phyloP scores from a whole-genome alignment of 805 yeast species.

The Wickerhamomyces strasburgensis region DNA sequence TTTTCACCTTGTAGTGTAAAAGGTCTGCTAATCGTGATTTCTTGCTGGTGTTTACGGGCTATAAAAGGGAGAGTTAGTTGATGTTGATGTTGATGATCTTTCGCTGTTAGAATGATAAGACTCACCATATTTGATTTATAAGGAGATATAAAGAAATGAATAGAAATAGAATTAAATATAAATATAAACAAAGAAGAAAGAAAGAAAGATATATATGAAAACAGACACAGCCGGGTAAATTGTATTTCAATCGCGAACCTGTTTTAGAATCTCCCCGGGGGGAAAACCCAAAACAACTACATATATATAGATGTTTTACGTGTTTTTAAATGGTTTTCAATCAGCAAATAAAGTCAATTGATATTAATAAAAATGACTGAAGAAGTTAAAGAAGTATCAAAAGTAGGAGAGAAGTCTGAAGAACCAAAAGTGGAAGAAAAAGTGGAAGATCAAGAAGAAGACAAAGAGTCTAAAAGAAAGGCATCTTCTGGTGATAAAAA shows the following conservation, averaged over 20 bases:
- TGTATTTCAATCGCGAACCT: neutral
- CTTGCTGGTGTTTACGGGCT: neutral
- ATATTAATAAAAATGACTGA: conserved; percentile 23
- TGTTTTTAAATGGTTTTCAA: no score
- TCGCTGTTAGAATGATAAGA: neutral
- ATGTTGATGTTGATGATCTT: neutral
- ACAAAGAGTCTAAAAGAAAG: conserved; percentile 24
- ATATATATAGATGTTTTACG: no score
- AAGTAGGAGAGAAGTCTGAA: conserved; percentile 4
- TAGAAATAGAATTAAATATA: no score
- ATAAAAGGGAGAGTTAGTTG: neutral
- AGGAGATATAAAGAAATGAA: no score
- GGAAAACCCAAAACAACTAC: neutral
- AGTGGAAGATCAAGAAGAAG: conserved; percentile 8
- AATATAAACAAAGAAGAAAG: no score
- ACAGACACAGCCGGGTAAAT: no score
- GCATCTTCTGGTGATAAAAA: conserved; percentile 27
- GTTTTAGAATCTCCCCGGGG: conserved; percentile 3
- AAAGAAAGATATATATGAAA: no score
- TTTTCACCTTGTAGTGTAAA: conserved; percentile 66
- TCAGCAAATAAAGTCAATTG: no score
- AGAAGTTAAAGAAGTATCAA: conserved; percentile 19
- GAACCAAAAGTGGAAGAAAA: conserved; percentile 2
- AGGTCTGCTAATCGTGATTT: conserved; percentile 44
- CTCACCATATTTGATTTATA: no score